These are phyloP conservation scores for Pelargonium cotyledonis DNA, from an alignment of 441 rosid species.

Conservation along the genomic window DNA sequence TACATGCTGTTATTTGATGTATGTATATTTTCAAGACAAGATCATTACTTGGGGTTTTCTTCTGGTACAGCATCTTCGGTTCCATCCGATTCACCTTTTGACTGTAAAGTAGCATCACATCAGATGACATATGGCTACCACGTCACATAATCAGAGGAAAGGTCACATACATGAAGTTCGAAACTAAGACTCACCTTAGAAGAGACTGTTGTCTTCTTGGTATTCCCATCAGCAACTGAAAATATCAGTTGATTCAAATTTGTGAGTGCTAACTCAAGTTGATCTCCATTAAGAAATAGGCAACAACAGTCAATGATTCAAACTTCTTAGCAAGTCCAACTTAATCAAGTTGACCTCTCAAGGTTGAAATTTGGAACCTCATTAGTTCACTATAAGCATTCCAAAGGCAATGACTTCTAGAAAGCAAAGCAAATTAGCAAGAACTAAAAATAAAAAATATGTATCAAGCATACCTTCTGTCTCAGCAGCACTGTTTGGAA, in stretches of 20 bases:
- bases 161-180: conserved; percentile 1
- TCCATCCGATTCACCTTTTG: conserved; percentile 40
- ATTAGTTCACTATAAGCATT: background rate
- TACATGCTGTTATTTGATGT: conserved; percentile 4
- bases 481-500: conserved; percentile 43
- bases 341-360: background rate
- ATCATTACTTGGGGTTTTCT: conserved; percentile 78
- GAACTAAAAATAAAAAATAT: background rate
- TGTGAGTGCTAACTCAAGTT: background rate
- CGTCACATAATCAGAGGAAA: conserved; percentile 11
- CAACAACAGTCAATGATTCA: background rate
- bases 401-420: conserved; percentile 2
- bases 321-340: conserved; percentile 27
- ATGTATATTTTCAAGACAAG: conserved; percentile 14
- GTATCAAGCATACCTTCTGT: conserved; percentile 44
- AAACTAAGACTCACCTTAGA: conserved; percentile 33
- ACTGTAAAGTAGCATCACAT: conserved; percentile 35
- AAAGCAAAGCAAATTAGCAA: background rate
- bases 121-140: conserved; percentile 3
- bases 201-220: conserved; percentile 34
- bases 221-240: conserved; percentile 35
- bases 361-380: background rate
- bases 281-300: background rate
- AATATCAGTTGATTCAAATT: conserved; percentile 4
- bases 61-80: conserved; percentile 31